Percentiles rank a stretch among this genome's conserved stretches.
Evolutionary conservation across 352 stramenopile genomes (phyloP).

Genomic region (Pilasporangium apinafurcum): DNA sequence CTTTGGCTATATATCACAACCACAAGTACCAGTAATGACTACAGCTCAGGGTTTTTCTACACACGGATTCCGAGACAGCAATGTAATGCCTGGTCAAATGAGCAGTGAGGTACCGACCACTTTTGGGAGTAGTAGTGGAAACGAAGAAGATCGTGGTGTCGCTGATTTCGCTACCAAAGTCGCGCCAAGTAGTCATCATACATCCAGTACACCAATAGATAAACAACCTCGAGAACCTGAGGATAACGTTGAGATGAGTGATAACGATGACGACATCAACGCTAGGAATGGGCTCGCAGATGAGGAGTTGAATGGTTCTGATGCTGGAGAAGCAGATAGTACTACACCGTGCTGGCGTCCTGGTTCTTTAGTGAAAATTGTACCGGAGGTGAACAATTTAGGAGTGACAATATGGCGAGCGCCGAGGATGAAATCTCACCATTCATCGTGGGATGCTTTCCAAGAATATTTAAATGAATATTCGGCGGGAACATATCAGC

Average conservation of each 20-base stretch:
- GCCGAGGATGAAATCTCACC: conserved; percentile 33
- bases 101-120: too few species aligned
- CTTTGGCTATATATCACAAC: too few species aligned
- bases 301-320: conserved; percentile 4
- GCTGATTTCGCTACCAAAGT: too few species aligned
- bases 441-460: conserved; percentile 51
- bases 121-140: too few species aligned
- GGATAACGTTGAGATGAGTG: background rate
- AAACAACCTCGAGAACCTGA: too few species aligned
- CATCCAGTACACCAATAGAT: too few species aligned
- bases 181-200: too few species aligned
- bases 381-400: conserved; percentile 11
- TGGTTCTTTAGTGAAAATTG: conserved; percentile 9
- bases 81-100: too few species aligned
- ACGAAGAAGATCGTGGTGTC: too few species aligned
- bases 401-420: conserved; percentile 39
- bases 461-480: conserved; percentile 55
- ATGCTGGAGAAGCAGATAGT: background rate
- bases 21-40: too few species aligned
- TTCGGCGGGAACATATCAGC: conserved; percentile 49
- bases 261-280: background rate
- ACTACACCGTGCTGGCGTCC: conserved; percentile 12
- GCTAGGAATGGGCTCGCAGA: conserved; percentile 10
- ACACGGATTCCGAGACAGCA: too few species aligned
- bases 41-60: too few species aligned